Evolutionary conservation across 805 yeast species (phyloP).

Genomic region (Cyberlindnera maritima): DNA sequence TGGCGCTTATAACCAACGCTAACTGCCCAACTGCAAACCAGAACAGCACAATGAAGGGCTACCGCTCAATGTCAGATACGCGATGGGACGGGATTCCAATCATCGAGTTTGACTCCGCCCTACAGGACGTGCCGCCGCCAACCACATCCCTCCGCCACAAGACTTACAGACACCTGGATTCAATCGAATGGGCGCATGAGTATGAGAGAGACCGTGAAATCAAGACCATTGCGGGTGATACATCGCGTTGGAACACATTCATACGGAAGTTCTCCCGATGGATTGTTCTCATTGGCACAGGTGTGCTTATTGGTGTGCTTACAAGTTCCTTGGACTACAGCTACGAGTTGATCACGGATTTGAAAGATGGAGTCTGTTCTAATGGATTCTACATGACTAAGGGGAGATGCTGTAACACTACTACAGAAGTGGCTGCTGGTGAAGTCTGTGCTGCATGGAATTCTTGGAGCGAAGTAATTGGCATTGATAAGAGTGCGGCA

Average conservation of each 20-base stretch:
- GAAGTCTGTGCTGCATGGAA: slow-evolving; percentile 33
- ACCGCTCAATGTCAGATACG: slow-evolving; percentile 8
- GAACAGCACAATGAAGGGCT: not conserved
- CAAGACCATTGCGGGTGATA: slow-evolving; percentile 2
- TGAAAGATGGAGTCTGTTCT: slow-evolving; percentile 51
- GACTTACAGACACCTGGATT: slow-evolving; percentile 38
- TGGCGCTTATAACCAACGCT: too few species aligned
- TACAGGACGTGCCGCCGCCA: slow-evolving; percentile 1
- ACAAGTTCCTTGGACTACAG: slow-evolving; percentile 49
- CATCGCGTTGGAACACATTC: slow-evolving; percentile 3
- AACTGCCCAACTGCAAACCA: not conserved
- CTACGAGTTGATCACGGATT: slow-evolving; percentile 49
- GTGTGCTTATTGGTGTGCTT: slow-evolving; percentile 45
- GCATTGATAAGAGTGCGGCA: slow-evolving; percentile 24
- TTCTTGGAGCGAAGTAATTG: slow-evolving; percentile 32
- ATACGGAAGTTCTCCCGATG: slow-evolving; percentile 36
- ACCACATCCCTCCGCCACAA: slow-evolving; percentile 8
- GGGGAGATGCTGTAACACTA: slow-evolving; percentile 31
- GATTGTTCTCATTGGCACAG: slow-evolving; percentile 43
- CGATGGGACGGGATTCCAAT: slow-evolving; percentile 21
- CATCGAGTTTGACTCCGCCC: slow-evolving; percentile 5
- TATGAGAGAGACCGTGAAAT: slow-evolving; percentile 26
- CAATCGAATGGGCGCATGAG: slow-evolving; percentile 54
- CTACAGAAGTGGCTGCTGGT: slow-evolving; percentile 20
- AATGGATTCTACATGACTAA: slow-evolving; percentile 28